A percentile compares a stretch with the other conserved stretches of the same genome.
These are phyloP conservation scores for Curvularia eragrostidis DNA, from an alignment of 2,329 filamentous ascomycete species.

Conservation along the genomic window DNA sequence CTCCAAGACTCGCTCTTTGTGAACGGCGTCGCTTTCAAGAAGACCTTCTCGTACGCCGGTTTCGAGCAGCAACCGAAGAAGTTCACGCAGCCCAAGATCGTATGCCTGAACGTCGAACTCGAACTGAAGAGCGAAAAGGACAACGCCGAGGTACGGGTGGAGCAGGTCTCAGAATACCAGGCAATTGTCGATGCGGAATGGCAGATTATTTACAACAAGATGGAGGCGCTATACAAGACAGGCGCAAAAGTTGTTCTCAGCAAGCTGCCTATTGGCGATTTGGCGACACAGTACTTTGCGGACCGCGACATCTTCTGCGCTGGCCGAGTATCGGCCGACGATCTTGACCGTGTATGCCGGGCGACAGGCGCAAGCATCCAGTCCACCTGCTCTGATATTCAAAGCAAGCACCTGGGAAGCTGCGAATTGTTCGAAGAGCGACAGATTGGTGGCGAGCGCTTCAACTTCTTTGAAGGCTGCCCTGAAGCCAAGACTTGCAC, in stretches of 20 bases:
- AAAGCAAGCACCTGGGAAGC: conserved; percentile 83
- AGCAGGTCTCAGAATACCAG: conserved; percentile 99
- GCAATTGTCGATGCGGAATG: conserved; percentile 99
- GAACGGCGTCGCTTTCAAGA: conserved; percentile 98
- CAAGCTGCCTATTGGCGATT: conserved; percentile 95
- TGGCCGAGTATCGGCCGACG: conserved; percentile 86
- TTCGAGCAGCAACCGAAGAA: conserved; percentile 99
- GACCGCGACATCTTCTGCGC: conserved; percentile 99
- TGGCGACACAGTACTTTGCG: conserved; percentile 97
- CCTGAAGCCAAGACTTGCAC: conserved; percentile 97
- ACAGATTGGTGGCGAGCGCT: conserved; percentile 95
- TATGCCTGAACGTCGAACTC: conserved; percentile 96
- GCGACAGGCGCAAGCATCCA: conserved; percentile 91
- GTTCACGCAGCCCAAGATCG: conserved; percentile 93
- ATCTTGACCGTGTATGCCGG: conserved; percentile 95
- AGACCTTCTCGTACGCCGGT: conserved; percentile 98
- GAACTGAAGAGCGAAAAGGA: conserved; percentile 99
- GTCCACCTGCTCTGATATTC: conserved; percentile 96
- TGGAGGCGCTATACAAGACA: conserved; percentile 91
- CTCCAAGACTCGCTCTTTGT: conserved; percentile 96
- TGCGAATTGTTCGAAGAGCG: conserved; percentile 93
- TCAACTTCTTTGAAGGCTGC: conserved; percentile 98
- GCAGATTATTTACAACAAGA: conserved; percentile 99
- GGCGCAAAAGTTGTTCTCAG: conserved; percentile 97
- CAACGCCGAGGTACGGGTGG: conserved; percentile 96